Conservation (phyloP, 2,329 filamentous ascomycete genomes). For the Diaporthe aspalathi region DNA sequence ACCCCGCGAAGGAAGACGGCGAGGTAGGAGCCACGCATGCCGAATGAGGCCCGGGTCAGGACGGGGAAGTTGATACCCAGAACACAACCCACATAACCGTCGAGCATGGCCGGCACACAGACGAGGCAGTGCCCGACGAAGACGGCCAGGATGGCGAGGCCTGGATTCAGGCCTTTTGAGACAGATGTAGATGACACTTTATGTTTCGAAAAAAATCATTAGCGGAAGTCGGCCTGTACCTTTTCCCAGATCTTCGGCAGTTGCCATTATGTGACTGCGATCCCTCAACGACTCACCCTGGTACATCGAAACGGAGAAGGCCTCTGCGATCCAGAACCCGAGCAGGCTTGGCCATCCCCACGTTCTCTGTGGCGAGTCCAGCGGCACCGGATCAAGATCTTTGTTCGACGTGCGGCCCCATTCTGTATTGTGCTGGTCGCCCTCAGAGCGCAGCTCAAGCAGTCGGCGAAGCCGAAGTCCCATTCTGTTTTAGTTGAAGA, state of each 20-base stretch:
- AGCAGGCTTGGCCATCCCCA: slow-evolving; percentile 33
- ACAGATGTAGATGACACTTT: slow-evolving; percentile 29
- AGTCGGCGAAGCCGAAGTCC: slow-evolving; percentile 21
- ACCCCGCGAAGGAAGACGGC: slow-evolving; percentile 54
- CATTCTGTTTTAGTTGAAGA: not conserved
- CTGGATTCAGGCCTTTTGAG: slow-evolving; percentile 28
- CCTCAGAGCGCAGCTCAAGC: slow-evolving; percentile 26
- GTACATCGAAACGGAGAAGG: slow-evolving; percentile 33
- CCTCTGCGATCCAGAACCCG: slow-evolving; percentile 32
- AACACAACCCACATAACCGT: slow-evolving; percentile 59
- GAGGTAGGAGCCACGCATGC: slow-evolving; percentile 55
- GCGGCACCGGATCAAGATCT: slow-evolving; percentile 28
- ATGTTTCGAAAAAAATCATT: not conserved
- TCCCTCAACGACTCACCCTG: not conserved
- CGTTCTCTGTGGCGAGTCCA: slow-evolving; percentile 22
- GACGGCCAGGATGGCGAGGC: slow-evolving; percentile 30
- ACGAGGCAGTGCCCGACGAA: slow-evolving; percentile 71
- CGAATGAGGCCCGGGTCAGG: slow-evolving; percentile 57
- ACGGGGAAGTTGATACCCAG: slow-evolving; percentile 61
- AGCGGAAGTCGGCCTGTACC: not conserved
- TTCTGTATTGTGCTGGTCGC: not conserved
- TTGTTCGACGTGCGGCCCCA: slow-evolving; percentile 16
- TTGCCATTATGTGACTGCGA: not conserved
- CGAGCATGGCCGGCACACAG: slow-evolving; percentile 63
- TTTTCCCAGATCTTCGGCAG: not conserved